These are phyloP conservation scores for Hypoxylon sp. DNA, from an alignment of 2,329 filamentous ascomycete genomes.

Conservation along the genomic window DNA sequence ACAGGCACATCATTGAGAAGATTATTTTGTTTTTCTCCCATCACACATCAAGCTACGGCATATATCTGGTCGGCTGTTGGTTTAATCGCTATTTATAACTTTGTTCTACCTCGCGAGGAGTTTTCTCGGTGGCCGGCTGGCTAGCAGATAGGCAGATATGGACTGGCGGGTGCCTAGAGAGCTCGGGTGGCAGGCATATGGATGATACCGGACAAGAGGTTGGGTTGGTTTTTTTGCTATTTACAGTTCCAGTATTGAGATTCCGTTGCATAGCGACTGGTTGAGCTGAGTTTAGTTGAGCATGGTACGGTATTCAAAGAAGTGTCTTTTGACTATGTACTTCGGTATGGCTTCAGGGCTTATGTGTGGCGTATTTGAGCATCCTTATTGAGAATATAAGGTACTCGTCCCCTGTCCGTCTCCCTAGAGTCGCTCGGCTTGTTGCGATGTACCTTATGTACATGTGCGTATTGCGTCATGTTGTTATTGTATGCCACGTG, in stretches of 20 bases:
- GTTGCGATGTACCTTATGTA: too few species aligned
- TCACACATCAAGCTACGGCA: neutral
- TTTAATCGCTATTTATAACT: constrained; percentile 27
- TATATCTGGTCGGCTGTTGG: constrained; percentile 11
- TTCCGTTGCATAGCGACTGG: constrained; percentile 36
- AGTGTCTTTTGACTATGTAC: constrained; percentile 1
- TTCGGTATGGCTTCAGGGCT: neutral
- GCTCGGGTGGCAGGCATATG: neutral
- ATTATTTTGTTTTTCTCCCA: constrained; percentile 6
- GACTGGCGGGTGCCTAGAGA: neutral
- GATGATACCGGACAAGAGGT: constrained; percentile 18
- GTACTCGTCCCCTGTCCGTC: too few species aligned
- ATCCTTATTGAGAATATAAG: too few species aligned
- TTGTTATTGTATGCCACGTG: too few species aligned
- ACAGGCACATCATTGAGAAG: constrained; percentile 19
- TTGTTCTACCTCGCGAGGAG: neutral
- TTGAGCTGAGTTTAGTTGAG: constrained; percentile 11
- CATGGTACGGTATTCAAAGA: constrained; percentile 12
- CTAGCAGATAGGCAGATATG: constrained; percentile 11
- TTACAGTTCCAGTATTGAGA: neutral
- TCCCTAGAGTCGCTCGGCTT: too few species aligned
- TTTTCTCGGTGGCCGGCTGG: constrained; percentile 6
- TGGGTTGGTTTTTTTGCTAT: neutral
- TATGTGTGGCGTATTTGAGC: too few species aligned
- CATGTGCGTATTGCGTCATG: too few species aligned